Evolutionary conservation across 176 grass and related monocot genomes (phyloP).

Genomic region (Oryza officinalis): DNA sequence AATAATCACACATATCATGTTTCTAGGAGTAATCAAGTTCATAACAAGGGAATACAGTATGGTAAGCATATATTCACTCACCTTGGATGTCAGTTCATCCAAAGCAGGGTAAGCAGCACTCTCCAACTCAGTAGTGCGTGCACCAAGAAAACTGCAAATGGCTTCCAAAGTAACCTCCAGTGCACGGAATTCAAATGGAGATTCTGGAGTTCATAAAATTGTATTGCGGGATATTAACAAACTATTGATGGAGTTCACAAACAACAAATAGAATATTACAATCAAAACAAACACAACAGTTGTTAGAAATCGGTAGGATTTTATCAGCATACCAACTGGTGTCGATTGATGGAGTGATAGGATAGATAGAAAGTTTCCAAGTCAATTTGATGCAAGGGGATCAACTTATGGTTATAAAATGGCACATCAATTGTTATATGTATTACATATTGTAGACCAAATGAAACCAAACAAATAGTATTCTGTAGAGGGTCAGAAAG

Average conservation of each 20-base stretch:
- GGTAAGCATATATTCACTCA: conserved; percentile 33
- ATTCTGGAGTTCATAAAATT: conserved; percentile 58
- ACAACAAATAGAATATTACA: conserved; percentile 21
- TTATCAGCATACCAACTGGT: not conserved
- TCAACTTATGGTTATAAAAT: conserved; percentile 3
- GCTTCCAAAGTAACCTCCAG: conserved; percentile 94
- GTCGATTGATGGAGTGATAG: not conserved
- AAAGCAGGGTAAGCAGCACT: conserved; percentile 85
- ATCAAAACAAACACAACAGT: conserved; percentile 5
- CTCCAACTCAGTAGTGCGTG: conserved; percentile 84
- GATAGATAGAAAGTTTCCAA: not conserved
- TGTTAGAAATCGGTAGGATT: not conserved
- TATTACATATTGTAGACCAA: not conserved
- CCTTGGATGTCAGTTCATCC: conserved; percentile 95
- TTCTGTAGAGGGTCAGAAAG: conserved; percentile 3
- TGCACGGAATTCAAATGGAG: conserved; percentile 92
- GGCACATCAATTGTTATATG: not conserved
- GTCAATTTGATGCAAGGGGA: not conserved
- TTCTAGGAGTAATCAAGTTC: conserved; percentile 18
- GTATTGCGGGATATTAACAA: conserved; percentile 17
- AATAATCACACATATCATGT: not conserved
- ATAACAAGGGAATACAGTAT: not conserved
- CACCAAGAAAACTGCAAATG: conserved; percentile 91
- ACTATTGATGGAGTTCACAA: not conserved
- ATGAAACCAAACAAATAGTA: not conserved